Base-by-base conservation (phyloP, 257 asterid species). In the Handroanthus guayacan region DNA sequence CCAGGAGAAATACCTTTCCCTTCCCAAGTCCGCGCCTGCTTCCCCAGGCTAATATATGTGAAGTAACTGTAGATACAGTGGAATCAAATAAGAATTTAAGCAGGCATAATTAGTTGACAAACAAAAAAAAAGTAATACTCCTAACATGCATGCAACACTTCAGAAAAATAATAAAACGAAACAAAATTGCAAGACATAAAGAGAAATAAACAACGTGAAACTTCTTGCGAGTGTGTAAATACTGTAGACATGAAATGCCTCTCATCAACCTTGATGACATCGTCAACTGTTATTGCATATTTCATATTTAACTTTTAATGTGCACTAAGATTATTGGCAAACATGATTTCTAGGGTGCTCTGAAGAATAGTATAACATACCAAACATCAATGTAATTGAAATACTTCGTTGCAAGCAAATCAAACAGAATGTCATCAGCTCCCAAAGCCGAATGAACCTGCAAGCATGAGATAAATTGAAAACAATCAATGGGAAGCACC, bases 321-420 rank as follows among this genome's bases (percentile, higher is more conserved):
- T 50, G 60, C 62, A 69, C 14, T 14, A 18, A 70, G 31, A 51
- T 61, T 47, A 48, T 18, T 8, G 16, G 62, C 1, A 6, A 62
- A 75, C 69, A 52, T 17, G 52, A 55, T 9, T 1, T 43, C 54
- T 45, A 58, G 39, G 67, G 69, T 58, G 74, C 36, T 20, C 16
- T 67, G 43, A 77, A 43, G 66, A 67, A 41, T 45, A 44, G 45
- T 2, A 14, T 43, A 73, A 72, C 94, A 25, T 86, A 94, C 99
- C 99, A 72, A 62, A 92, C 89, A 85, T 95, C 99, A 44, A 89
- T 76, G 77, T 91, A 92, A 78, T 71, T 82, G 81, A 92, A 91
- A 82, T 95, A 92, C 79, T 92, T 92, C 0, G 91, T 78, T 5
- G 85, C 87, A 20, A 92, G 89, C 75, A 88, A 82, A 72, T 92